These are phyloP conservation scores for Solanum verrucosum DNA, from an alignment of 257 asterid species.

Conservation along the genomic window DNA sequence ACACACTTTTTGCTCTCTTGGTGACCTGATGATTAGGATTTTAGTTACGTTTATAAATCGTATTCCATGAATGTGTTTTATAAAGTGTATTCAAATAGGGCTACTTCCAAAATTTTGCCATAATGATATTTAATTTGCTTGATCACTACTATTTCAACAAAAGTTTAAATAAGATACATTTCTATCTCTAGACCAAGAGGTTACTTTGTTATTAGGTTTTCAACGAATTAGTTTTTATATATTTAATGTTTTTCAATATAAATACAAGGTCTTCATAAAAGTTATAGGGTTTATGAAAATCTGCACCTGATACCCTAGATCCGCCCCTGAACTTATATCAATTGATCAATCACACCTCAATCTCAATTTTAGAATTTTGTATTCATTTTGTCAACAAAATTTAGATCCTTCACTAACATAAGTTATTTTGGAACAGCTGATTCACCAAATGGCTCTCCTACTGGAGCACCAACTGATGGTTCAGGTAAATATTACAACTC, in stretches of 20 bases:
- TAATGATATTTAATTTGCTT: too few relatives aligned
- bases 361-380: neutral
- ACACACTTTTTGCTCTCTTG: neutral
- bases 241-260: neutral
- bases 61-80: neutral
- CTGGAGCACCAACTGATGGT: neutral
- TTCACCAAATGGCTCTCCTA: slow-evolving; percentile 56
- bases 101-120: neutral
- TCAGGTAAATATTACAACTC: neutral
- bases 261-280: neutral
- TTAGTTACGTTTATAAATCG: neutral
- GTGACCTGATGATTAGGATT: neutral
- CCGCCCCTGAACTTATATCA: neutral
- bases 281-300: neutral
- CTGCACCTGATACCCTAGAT: neutral
- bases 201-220: neutral
- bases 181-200: neutral
- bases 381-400: neutral
- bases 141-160: neutral
- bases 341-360: neutral
- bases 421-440: slow-evolving; percentile 22
- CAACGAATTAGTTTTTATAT: neutral
- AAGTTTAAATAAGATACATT: neutral
- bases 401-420: neutral
- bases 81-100: neutral